phyloP scores from a whole-genome alignment of 1,139 yeast species.

The Pichia norvegensis region DNA sequence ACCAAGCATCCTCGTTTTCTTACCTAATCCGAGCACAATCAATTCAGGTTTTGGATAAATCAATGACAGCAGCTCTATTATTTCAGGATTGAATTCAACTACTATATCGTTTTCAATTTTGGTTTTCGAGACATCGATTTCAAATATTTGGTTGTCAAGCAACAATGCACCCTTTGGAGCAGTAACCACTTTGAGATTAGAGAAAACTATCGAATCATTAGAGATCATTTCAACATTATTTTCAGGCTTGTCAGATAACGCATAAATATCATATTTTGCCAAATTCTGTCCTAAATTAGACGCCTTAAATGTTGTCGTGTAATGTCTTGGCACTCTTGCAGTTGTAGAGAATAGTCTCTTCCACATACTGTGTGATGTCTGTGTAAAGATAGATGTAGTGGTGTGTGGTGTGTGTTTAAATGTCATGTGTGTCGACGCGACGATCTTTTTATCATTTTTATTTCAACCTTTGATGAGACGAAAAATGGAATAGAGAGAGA shows the following conservation, averaged over 20 bases:
- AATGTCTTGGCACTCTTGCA: slow-evolving; percentile 14
- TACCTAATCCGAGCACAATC: slow-evolving; percentile 63
- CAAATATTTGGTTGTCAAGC: slow-evolving; percentile 56
- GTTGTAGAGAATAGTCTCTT: slow-evolving; percentile 13
- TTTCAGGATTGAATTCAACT: slow-evolving; percentile 28
- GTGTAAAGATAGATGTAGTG: neutral
- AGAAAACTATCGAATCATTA: slow-evolving; percentile 38
- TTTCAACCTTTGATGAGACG: neutral
- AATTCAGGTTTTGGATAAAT: slow-evolving; percentile 76
- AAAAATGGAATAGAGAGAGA: too few relatives aligned
- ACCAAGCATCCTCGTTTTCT: slow-evolving; percentile 53
- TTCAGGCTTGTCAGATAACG: slow-evolving; percentile 30
- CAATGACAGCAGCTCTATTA: slow-evolving; percentile 44
- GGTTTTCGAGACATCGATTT: slow-evolving; percentile 40
- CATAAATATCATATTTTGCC: slow-evolving; percentile 33
- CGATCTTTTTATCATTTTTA: neutral
- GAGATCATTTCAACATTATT: slow-evolving; percentile 41
- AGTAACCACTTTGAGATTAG: slow-evolving; percentile 36
- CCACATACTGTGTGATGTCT: neutral
- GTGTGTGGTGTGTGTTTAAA: neutral
- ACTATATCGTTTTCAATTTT: slow-evolving; percentile 29
- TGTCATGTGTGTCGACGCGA: too few relatives aligned
- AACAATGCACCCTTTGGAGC: slow-evolving; percentile 57
- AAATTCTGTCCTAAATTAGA: slow-evolving; percentile 30
- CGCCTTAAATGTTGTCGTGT: slow-evolving; percentile 25